Evolutionary conservation across 2,329 filamentous ascomycete species (phyloP).

Genomic region (Penicillium janthinellum): DNA sequence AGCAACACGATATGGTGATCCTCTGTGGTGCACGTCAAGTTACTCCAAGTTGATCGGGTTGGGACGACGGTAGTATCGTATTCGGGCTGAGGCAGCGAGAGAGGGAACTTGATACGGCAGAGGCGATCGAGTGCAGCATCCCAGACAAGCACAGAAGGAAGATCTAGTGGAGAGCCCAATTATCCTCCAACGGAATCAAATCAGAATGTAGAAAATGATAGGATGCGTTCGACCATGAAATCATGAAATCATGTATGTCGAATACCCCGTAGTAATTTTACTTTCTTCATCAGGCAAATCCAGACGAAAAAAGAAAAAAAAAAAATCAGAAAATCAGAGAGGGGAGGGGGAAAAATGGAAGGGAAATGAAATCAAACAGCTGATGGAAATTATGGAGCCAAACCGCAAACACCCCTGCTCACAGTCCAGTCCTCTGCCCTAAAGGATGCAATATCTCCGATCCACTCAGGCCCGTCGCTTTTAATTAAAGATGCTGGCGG

Average conservation of each 20-base stretch:
- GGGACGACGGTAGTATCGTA: not conserved
- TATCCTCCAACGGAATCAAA: not conserved
- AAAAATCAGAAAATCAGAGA: not conserved
- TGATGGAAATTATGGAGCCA: not conserved
- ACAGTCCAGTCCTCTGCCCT: not conserved
- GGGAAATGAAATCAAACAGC: not conserved
- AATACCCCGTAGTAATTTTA: not conserved
- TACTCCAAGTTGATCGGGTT: not conserved
- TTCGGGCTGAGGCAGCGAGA: not conserved
- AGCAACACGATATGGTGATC: too few relatives aligned
- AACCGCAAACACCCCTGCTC: not conserved
- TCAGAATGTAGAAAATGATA: not conserved
- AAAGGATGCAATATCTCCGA: slow-evolving; percentile 13
- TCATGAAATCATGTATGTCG: not conserved
- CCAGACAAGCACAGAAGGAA: not conserved
- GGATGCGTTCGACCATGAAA: not conserved
- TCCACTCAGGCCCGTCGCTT: slow-evolving; percentile 17
- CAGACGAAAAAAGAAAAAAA: not conserved
- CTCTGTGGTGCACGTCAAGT: not conserved
- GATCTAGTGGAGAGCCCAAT: not conserved
- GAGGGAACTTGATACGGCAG: not conserved
- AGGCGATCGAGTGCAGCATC: not conserved
- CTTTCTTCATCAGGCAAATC: not conserved
- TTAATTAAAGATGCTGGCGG: slow-evolving; percentile 21
- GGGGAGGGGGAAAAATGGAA: too few relatives aligned